Percentiles rank a stretch among this genome's conserved stretches.
phyloP scores from a whole-genome alignment of 176 grass and related monocot species.

The Hordeum marinum region DNA sequence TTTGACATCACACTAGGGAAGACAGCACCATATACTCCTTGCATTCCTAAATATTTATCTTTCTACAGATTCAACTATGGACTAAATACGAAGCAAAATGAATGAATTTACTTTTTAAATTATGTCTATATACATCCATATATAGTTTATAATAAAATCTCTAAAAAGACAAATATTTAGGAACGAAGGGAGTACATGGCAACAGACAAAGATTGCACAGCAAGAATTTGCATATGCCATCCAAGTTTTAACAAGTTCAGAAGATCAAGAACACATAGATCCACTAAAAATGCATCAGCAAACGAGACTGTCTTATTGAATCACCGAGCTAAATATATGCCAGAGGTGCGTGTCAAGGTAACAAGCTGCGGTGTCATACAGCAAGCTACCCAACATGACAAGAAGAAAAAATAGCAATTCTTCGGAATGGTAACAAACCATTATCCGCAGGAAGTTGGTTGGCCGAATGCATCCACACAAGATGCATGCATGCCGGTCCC shows the following conservation, averaged over 20 bases:
- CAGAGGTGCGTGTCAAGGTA: constrained; percentile 26
- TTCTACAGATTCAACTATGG: too few relatives aligned
- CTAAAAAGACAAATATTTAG: too few relatives aligned
- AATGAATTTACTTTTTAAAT: too few relatives aligned
- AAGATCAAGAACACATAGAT: not conserved
- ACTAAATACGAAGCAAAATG: too few relatives aligned
- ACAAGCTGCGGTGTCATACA: constrained; percentile 20
- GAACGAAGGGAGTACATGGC: too few relatives aligned
- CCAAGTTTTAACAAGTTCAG: not conserved
- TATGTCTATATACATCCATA: too few relatives aligned
- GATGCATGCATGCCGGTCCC: constrained; percentile 14
- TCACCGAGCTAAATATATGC: constrained; percentile 25
- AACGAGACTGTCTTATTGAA: constrained; percentile 32
- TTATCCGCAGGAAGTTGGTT: not conserved
- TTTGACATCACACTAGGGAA: too few relatives aligned
- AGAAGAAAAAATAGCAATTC: not conserved
- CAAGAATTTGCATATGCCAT: too few relatives aligned
- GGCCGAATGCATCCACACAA: constrained; percentile 14
- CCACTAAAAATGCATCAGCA: not conserved
- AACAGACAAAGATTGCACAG: too few relatives aligned
- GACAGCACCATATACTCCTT: too few relatives aligned
- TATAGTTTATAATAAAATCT: too few relatives aligned
- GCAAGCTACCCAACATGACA: constrained; percentile 7
- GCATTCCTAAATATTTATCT: too few relatives aligned
- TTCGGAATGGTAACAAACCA: constrained; percentile 19